Conservation (phyloP, 2,329 filamentous ascomycete genomes). For the Curvularia eragrostidis region DNA sequence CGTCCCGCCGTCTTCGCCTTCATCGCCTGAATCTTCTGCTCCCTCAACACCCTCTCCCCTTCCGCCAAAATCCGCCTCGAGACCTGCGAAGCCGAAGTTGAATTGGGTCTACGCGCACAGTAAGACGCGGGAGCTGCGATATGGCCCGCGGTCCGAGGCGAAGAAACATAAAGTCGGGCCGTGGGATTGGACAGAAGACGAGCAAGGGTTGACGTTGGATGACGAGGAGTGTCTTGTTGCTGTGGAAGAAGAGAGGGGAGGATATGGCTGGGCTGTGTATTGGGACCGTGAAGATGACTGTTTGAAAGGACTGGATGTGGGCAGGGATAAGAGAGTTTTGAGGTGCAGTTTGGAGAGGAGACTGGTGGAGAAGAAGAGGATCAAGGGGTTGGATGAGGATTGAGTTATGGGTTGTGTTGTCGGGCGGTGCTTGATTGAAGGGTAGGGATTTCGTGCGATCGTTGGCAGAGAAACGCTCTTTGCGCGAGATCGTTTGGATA, state of each 20-base stretch:
- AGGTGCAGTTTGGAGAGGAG: constrained; percentile 55
- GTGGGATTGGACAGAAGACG: constrained; percentile 79
- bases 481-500: too few relatives aligned
- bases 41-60: constrained; percentile 20
- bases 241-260: constrained; percentile 59
- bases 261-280: constrained; percentile 61
- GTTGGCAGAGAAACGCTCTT: not conserved
- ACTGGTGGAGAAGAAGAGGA: constrained; percentile 33
- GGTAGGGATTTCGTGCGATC: not conserved
- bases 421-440: not conserved
- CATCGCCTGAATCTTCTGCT: constrained; percentile 44
- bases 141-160: constrained; percentile 74
- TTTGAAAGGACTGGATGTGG: constrained; percentile 48
- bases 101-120: constrained; percentile 73
- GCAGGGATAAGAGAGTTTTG: constrained; percentile 51
- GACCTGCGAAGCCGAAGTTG: constrained; percentile 58
- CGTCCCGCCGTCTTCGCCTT: constrained; percentile 38
- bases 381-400: constrained; percentile 24
- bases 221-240: constrained; percentile 64
- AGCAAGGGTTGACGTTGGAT: constrained; percentile 59
- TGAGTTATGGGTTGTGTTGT: not conserved
- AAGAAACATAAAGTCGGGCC: constrained; percentile 75
- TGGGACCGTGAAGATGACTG: constrained; percentile 58
- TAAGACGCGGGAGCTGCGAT: constrained; percentile 65
- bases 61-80: not conserved